phyloP scores from a whole-genome alignment of 257 asterid species.

The Cinchona pubescens region DNA sequence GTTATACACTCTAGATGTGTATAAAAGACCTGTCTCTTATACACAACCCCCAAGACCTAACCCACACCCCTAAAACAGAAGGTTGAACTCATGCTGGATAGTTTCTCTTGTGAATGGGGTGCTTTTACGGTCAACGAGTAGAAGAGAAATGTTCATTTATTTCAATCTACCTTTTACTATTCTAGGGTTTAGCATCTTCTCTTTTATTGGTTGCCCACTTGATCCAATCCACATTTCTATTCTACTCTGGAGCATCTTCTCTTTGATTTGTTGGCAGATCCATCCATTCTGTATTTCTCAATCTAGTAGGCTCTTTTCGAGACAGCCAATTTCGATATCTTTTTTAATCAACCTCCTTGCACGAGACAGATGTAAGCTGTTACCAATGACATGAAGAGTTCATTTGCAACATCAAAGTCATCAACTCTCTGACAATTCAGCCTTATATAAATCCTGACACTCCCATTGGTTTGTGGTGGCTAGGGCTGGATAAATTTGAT shows the following conservation, averaged over 20 bases:
- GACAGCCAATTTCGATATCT: too few species aligned
- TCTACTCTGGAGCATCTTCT: neutral
- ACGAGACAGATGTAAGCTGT: too few species aligned
- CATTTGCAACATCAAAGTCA: too few species aligned
- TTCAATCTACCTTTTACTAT: neutral
- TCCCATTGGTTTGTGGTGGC: neutral
- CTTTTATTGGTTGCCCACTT: neutral
- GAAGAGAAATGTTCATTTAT: neutral
- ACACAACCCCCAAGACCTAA: too few species aligned
- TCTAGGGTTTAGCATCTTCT: neutral
- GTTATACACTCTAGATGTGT: too few species aligned
- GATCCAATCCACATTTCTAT: neutral
- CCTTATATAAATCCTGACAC: neutral
- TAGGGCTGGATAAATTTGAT: neutral
- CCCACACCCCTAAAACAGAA: too few species aligned
- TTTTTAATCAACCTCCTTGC: too few species aligned
- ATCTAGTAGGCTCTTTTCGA: neutral
- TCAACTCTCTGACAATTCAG: neutral
- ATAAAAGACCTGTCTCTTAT: too few species aligned
- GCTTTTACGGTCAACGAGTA: neutral
- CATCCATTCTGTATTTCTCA: neutral
- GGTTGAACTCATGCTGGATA: neutral
- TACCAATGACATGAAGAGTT: too few species aligned
- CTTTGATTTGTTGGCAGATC: neutral
- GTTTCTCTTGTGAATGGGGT: neutral